Percentiles rank a stretch among this genome's conserved stretches.
phyloP scores from a whole-genome alignment of 768 basidiomycete species.

The Termitomyces sp. region DNA sequence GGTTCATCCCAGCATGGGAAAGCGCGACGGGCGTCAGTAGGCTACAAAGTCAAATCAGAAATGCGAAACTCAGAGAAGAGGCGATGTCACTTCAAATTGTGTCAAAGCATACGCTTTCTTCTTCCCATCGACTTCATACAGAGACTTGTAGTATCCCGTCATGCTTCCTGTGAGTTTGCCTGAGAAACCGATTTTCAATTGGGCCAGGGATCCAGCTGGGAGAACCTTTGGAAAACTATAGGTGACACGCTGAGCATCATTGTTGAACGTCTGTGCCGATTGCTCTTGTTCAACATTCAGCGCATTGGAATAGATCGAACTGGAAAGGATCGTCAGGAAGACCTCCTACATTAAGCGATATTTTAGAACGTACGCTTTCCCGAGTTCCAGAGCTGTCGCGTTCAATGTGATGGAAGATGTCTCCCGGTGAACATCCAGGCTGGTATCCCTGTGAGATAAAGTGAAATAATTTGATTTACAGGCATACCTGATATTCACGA shows the following conservation, averaged over 20 bases:
- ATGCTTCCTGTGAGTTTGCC: slow-evolving; percentile 65
- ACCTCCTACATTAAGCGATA: not conserved
- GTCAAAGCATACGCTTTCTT: slow-evolving; percentile 74
- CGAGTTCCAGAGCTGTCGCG: slow-evolving; percentile 52
- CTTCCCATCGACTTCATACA: slow-evolving; percentile 58
- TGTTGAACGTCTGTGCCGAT: slow-evolving; percentile 48
- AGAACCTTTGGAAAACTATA: slow-evolving; percentile 54
- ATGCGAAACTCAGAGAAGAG: not conserved
- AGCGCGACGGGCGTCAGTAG: slow-evolving; percentile 77
- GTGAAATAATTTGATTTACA: slow-evolving; percentile 5
- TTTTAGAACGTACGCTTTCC: slow-evolving; percentile 36
- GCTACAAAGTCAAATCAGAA: slow-evolving; percentile 33
- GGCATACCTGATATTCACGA: slow-evolving; percentile 63
- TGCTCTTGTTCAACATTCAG: slow-evolving; percentile 42
- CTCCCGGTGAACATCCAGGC: slow-evolving; percentile 58
- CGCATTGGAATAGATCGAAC: slow-evolving; percentile 50
- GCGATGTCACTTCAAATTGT: slow-evolving; percentile 68
- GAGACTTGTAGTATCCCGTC: slow-evolving; percentile 80
- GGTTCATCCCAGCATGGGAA: slow-evolving; percentile 97
- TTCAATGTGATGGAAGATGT: slow-evolving; percentile 67
- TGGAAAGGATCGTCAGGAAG: slow-evolving; percentile 7
- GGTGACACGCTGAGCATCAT: slow-evolving; percentile 57
- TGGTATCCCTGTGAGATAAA: slow-evolving; percentile 20
- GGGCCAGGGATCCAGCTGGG: slow-evolving; percentile 65
- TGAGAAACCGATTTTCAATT: slow-evolving; percentile 65